phyloP scores from a whole-genome alignment of 495 filamentous ascomycete species.

The Bombardia bombarda region DNA sequence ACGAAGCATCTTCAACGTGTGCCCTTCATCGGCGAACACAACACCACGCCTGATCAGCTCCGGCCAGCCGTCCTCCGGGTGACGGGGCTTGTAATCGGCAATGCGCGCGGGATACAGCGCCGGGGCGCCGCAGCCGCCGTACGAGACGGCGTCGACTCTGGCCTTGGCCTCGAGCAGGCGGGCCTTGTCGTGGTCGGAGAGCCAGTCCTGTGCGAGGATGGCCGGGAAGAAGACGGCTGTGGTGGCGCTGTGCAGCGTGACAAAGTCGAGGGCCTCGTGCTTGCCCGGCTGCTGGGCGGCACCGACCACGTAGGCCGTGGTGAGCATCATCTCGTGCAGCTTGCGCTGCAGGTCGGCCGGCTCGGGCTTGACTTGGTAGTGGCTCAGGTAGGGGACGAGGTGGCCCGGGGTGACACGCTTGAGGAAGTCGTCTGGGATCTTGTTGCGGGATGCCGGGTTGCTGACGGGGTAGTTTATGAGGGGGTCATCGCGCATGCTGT shows the following conservation, averaged over 20 bases:
- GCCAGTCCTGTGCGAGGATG: neutral
- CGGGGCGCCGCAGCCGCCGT: conserved; percentile 1
- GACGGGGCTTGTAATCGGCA: conserved; percentile 1
- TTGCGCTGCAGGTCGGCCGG: neutral
- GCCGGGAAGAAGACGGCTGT: conserved; percentile 1
- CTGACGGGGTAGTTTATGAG: neutral
- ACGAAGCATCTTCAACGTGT: conserved; percentile 3
- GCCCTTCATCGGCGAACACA: conserved; percentile 6
- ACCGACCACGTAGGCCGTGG: neutral
- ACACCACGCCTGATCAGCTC: conserved; percentile 2
- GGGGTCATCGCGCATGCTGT: neutral
- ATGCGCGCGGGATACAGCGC: conserved; percentile 1
- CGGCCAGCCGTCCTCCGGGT: conserved; percentile 4
- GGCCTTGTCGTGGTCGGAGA: neutral
- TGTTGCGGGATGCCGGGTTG: neutral
- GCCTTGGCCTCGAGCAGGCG: conserved; percentile 3
- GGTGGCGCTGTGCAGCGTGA: conserved; percentile 1
- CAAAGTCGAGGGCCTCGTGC: conserved; percentile 1
- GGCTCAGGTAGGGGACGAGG: neutral
- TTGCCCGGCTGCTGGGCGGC: conserved; percentile 3
- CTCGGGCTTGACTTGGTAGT: neutral
- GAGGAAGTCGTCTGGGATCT: conserved; percentile 1
- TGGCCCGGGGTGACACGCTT: neutral
- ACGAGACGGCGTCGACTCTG: neutral
- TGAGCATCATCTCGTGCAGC: neutral